Conservation (phyloP, 306 rosid genomes). For the Astragalus membranaceus region DNA sequence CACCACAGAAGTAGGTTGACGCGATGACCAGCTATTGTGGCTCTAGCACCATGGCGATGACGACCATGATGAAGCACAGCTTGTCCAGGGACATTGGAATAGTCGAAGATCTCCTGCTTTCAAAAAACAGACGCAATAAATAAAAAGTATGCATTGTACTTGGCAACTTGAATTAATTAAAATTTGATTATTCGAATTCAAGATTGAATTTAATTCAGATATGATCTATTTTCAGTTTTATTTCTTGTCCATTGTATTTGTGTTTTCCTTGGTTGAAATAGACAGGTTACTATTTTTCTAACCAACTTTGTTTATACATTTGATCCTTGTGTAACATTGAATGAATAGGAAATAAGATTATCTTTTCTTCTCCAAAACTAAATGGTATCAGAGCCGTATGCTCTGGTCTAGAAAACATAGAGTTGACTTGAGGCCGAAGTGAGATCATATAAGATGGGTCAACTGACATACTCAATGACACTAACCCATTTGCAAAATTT, state of each 20-base stretch:
- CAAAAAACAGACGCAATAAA: slow-evolving; percentile 21
- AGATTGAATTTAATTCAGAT: background rate
- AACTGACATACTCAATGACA: no score
- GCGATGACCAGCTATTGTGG: slow-evolving; percentile 39
- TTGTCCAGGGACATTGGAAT: slow-evolving; percentile 40
- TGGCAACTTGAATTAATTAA: background rate
- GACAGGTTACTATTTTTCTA: background rate
- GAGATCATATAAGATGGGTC: no score
- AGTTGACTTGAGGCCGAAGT: no score
- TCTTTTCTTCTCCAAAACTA: no score
- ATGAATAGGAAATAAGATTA: no score
- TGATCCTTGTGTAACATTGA: no score
- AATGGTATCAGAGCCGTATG: no score
- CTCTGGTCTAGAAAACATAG: no score
- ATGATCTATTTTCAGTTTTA: background rate
- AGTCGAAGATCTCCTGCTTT: slow-evolving; percentile 44
- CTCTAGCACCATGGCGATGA: slow-evolving; percentile 57
- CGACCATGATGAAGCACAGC: slow-evolving; percentile 53
- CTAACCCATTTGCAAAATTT: no score
- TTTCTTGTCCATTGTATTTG: background rate
- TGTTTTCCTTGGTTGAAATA: background rate
- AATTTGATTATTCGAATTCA: background rate
- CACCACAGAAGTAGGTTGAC: slow-evolving; percentile 46
- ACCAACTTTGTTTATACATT: no score
- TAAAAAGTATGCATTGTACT: background rate